Evolutionary conservation across 2,329 filamentous ascomycete species (phyloP), one percentile per base, ranked within the genome.

Genomic region (Calonectria leucothoes): DNA sequence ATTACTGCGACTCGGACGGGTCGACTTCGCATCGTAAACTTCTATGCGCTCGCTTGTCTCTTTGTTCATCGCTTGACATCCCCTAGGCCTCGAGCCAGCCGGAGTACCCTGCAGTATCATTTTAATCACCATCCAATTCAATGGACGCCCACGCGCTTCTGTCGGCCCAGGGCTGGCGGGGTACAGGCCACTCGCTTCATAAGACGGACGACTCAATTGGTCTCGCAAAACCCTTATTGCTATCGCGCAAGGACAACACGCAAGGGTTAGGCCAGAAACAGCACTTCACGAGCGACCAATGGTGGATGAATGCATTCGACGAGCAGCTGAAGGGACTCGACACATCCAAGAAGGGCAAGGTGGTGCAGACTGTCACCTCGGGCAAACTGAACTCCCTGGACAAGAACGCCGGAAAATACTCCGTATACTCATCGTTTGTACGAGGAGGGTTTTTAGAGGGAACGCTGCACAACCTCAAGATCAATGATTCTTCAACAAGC

Each of bases 251-350:
- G 85, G 90, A 93, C 79, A 94, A 98, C 83, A 93, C 90, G 33
- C 89, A 94, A 67, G 96, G 96, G 29, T 88, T 98, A 6, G 96
- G 96, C 69, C 92, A 94, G 82, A 95, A 94, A 83, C 88, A 89
- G 71, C 90, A 92, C 75, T 89, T 89, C 75, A 91, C 89, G 27
- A 91, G 89, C 78, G 96, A 98, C 82, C 95, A 98, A 83, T 99
- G 97, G 97, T 99, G 97, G 97, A 89, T 98, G 85, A 93, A 95
- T 72, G 97, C 97, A 14, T 98, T 98, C 78, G 96, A 98, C 84
- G 93, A 95, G 82, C 95, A 96, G 70, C 87, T 98, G 76, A 94
- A 97, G 84, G 94, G 93, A 5, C 89, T 98, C 67, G 93, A 94
- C 82, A 92, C 90, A 1, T 88, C 89, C 29, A 88, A 88, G 76